A percentile compares a stretch with the other conserved stretches of the same genome.
Evolutionary conservation across 1,284 basidiomycete genomes (phyloP).

Genomic region (Heterobasidion irregulare): DNA sequence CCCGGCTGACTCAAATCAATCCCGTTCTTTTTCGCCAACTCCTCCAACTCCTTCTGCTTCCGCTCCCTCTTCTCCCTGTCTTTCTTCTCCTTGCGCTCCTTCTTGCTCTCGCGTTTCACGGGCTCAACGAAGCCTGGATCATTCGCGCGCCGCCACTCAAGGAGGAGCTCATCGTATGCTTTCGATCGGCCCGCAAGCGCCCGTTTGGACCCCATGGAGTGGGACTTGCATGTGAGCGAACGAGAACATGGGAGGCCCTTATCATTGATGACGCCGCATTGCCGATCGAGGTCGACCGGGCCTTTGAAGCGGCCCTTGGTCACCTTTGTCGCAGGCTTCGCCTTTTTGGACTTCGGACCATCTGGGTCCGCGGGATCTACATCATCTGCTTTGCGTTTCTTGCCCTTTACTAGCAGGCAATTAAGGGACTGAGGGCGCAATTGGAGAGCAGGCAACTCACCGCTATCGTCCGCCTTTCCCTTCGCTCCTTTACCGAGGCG

Average conservation of each 20-base stretch:
- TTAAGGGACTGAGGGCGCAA: not conserved
- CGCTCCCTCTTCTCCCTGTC: constrained; percentile 70
- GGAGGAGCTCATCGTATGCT: constrained; percentile 79
- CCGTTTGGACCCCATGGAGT: constrained; percentile 96
- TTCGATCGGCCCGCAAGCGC: constrained; percentile 84
- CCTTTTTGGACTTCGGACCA: constrained; percentile 66
- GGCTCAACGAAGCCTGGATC: constrained; percentile 95
- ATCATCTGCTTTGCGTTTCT: constrained; percentile 68
- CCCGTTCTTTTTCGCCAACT: constrained; percentile 46
- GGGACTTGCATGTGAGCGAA: constrained; percentile 96
- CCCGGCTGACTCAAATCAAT: constrained; percentile 27
- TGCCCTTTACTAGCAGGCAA: constrained; percentile 26
- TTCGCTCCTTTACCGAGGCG: constrained; percentile 49
- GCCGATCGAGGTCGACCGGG: constrained; percentile 85
- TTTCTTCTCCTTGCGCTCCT: constrained; percentile 73
- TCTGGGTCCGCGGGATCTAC: constrained; percentile 42
- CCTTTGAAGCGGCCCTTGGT: constrained; percentile 75
- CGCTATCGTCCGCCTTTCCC: constrained; percentile 32
- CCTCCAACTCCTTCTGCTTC: constrained; percentile 60
- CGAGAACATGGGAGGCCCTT: constrained; percentile 93
- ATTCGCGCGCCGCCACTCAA: constrained; percentile 89
- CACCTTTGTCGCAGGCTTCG: constrained; percentile 57
- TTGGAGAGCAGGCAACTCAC: constrained; percentile 7
- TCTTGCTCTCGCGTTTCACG: constrained; percentile 75
- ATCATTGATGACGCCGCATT: constrained; percentile 98